phyloP scores from a whole-genome alignment of 176 grass and related monocot species.

The Cenchrus americanus region DNA sequence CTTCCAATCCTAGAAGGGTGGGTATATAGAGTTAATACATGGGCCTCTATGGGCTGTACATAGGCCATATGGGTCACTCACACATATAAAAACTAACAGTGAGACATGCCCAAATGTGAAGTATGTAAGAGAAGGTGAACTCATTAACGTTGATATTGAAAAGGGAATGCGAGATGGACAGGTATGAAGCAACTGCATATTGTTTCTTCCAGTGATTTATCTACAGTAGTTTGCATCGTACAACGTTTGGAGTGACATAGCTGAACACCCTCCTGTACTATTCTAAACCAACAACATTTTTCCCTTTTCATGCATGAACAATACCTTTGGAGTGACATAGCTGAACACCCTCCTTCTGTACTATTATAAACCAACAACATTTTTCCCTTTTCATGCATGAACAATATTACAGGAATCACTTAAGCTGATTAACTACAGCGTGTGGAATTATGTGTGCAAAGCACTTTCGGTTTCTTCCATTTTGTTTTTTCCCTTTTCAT shows the following conservation, averaged over 20 bases:
- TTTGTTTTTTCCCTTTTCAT: not conserved
- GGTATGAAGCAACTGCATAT: slow-evolving; percentile 48
- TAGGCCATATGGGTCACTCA: no score
- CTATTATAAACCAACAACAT: not conserved
- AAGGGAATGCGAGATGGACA: slow-evolving; percentile 96
- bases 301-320: not conserved
- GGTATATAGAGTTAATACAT: no score
- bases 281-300: not conserved
- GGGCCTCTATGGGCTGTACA: no score
- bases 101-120: slow-evolving; percentile 90
- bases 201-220: not conserved
- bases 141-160: slow-evolving; percentile 87
- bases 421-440: not conserved
- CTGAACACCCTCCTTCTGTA: slow-evolving; percentile 21
- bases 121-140: slow-evolving; percentile 72
- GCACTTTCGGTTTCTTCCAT: not conserved
- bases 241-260: not conserved
- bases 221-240: not conserved
- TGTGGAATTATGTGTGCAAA: not conserved
- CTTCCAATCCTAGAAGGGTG: no score
- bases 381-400: not conserved
- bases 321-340: not conserved
- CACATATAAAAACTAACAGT: not conserved
- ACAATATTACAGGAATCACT: not conserved
- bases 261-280: slow-evolving; percentile 11